Conservation (phyloP, 1,284 basidiomycete species). For the Amylostereum chailletii region DNA sequence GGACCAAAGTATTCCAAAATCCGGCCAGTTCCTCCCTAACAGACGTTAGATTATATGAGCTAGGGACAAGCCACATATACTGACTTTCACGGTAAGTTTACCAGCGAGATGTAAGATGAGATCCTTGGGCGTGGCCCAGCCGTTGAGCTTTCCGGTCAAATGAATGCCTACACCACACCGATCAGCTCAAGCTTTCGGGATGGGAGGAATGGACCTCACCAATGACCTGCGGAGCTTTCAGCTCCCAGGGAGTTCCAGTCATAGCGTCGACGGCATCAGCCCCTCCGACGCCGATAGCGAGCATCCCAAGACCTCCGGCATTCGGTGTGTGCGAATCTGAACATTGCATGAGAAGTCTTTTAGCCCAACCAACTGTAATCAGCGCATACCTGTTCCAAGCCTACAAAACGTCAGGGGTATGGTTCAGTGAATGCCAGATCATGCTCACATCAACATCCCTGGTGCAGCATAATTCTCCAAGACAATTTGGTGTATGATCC, state of each 20-base stretch:
- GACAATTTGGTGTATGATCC: slow-evolving; percentile 98
- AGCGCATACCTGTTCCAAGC: slow-evolving; percentile 60
- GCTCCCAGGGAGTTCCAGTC: slow-evolving; percentile 97
- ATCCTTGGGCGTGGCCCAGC: slow-evolving; percentile 97
- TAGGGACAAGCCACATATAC: slow-evolving; percentile 17
- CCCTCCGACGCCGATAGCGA: slow-evolving; percentile 97
- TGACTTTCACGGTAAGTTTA: slow-evolving; percentile 85
- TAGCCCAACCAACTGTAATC: slow-evolving; percentile 24
- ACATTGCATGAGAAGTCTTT: slow-evolving; percentile 1
- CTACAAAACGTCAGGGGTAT: slow-evolving; percentile 26
- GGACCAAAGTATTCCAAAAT: slow-evolving; percentile 98
- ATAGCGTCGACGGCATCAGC: slow-evolving; percentile 99
- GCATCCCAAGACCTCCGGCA: slow-evolving; percentile 94
- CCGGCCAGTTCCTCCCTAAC: slow-evolving; percentile 87
- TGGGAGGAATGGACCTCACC: slow-evolving; percentile 35
- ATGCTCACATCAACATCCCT: slow-evolving; percentile 70
- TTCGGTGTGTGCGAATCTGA: slow-evolving; percentile 97
- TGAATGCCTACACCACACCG: slow-evolving; percentile 52
- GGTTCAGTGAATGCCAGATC: not conserved
- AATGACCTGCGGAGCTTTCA: slow-evolving; percentile 88
- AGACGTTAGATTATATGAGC: slow-evolving; percentile 5
- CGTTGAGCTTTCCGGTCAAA: slow-evolving; percentile 80
- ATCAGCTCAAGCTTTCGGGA: not conserved
- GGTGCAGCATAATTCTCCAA: slow-evolving; percentile 95
- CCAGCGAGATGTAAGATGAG: slow-evolving; percentile 93